These are phyloP conservation scores for Pyricularia sp. DNA, from an alignment of 2,329 filamentous ascomycete genomes.

Conservation along the genomic window DNA sequence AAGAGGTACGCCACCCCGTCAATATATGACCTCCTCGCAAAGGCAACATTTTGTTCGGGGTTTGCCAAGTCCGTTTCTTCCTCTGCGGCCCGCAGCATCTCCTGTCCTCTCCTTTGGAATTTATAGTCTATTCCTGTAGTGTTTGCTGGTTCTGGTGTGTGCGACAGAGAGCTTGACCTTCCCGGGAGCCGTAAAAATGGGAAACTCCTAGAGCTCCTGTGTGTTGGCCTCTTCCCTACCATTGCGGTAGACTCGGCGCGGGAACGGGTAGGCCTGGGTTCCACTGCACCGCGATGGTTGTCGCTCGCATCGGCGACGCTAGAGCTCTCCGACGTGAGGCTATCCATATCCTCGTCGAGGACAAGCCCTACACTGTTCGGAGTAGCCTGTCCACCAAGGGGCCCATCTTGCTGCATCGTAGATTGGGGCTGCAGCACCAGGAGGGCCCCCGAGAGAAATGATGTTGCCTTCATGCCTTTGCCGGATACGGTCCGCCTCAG, in stretches of 20 bases:
- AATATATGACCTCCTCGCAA: constrained; percentile 52
- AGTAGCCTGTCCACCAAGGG: background rate
- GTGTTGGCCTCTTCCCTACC: background rate
- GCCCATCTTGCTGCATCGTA: background rate
- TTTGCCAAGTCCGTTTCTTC: constrained; percentile 4
- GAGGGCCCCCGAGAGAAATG: constrained; percentile 4
- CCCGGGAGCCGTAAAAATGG: constrained; percentile 4
- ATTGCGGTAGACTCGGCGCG: constrained; percentile 1
- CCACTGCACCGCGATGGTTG: background rate
- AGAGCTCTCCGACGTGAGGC: background rate
- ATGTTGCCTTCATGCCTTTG: background rate
- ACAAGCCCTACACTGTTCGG: constrained; percentile 2
- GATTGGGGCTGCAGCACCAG: constrained; percentile 5
- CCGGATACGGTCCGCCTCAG: constrained; percentile 9
- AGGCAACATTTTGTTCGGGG: constrained; percentile 11
- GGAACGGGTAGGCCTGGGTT: background rate
- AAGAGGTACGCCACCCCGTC: constrained; percentile 54
- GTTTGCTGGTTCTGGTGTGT: background rate
- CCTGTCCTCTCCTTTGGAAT: constrained; percentile 4
- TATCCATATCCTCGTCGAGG: constrained; percentile 4
- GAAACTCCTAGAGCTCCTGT: background rate
- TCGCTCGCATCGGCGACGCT: constrained; percentile 1
- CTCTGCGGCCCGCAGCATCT: constrained; percentile 5
- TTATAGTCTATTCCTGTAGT: constrained; percentile 3
- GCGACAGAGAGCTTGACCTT: background rate